Conservation (phyloP, 2,329 filamentous ascomycete species). For the Pseudocercospora fijiensis region DNA sequence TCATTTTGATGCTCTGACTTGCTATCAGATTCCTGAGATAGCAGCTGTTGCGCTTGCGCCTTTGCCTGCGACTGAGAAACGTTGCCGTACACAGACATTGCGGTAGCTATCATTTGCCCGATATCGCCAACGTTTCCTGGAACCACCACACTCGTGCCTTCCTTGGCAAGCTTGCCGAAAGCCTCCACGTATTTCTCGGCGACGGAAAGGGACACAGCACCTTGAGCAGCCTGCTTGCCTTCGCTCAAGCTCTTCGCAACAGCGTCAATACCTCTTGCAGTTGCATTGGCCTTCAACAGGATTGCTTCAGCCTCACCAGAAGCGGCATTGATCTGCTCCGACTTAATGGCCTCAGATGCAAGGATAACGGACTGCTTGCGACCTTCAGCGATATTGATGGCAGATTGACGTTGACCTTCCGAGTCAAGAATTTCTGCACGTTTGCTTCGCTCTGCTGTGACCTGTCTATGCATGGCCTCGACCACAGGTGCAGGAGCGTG, state of each 20-base stretch:
- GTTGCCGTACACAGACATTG: slow-evolving; percentile 92
- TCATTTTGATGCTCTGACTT: slow-evolving; percentile 7
- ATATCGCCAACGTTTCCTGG: slow-evolving; percentile 97
- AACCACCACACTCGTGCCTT: slow-evolving; percentile 92
- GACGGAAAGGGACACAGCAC: slow-evolving; percentile 80
- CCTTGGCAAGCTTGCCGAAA: slow-evolving; percentile 86
- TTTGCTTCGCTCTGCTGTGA: slow-evolving; percentile 95
- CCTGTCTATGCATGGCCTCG: slow-evolving; percentile 96
- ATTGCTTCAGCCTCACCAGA: slow-evolving; percentile 94
- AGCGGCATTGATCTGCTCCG: slow-evolving; percentile 91
- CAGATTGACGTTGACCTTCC: slow-evolving; percentile 92
- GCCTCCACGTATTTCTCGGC: slow-evolving; percentile 98
- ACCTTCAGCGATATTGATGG: slow-evolving; percentile 98
- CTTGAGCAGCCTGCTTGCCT: slow-evolving; percentile 73
- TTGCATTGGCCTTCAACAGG: slow-evolving; percentile 77
- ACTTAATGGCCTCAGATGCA: slow-evolving; percentile 84
- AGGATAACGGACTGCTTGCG: slow-evolving; percentile 96
- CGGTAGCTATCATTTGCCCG: slow-evolving; percentile 92
- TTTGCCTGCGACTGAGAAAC: slow-evolving; percentile 78
- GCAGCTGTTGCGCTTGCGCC: slow-evolving; percentile 57
- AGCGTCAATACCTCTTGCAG: slow-evolving; percentile 81
- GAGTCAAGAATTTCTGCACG: slow-evolving; percentile 96
- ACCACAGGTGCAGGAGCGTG: slow-evolving; percentile 92
- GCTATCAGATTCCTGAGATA: slow-evolving; percentile 17
- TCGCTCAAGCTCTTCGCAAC: slow-evolving; percentile 64